Percentiles rank a stretch among this genome's conserved stretches.
These are phyloP conservation scores for Exophiala mesophila DNA, from an alignment of 2,329 filamentous ascomycete genomes.

Conservation along the genomic window DNA sequence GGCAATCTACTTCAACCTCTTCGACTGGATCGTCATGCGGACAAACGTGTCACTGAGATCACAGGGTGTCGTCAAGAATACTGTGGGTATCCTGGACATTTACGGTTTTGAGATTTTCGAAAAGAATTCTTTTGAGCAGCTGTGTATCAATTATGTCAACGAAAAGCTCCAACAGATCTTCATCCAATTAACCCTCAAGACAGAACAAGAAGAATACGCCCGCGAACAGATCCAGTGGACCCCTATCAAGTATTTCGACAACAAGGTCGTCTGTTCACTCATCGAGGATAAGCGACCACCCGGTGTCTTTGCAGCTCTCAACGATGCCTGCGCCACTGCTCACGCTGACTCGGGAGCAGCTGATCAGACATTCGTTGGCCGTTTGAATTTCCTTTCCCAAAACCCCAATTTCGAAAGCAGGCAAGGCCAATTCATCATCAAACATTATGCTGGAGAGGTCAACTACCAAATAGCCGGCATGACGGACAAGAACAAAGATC, in stretches of 20 bases:
- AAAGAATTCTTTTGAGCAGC: constrained; percentile 96
- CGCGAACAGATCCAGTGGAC: constrained; percentile 97
- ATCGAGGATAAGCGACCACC: constrained; percentile 89
- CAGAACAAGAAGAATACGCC: constrained; percentile 96
- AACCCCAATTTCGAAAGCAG: constrained; percentile 88
- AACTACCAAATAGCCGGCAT: constrained; percentile 92
- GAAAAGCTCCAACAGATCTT: constrained; percentile 99
- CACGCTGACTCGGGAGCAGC: constrained; percentile 92
- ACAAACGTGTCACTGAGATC: constrained; percentile 85
- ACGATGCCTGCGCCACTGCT: constrained; percentile 97
- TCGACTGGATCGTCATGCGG: constrained; percentile 95
- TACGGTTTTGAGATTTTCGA: constrained; percentile 99
- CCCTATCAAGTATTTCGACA: constrained; percentile 98
- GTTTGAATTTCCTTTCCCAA: constrained; percentile 77
- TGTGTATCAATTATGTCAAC: constrained; percentile 99
- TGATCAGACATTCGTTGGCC: constrained; percentile 92
- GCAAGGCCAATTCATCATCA: constrained; percentile 95
- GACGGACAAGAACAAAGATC: constrained; percentile 99
- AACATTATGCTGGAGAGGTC: constrained; percentile 97
- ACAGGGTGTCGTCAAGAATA: constrained; percentile 68
- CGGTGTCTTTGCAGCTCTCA: constrained; percentile 90
- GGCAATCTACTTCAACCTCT: constrained; percentile 95
- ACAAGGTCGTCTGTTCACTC: constrained; percentile 96
- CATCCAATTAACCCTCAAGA: constrained; percentile 92
- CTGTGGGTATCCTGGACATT: constrained; percentile 95